phyloP scores from a whole-genome alignment of 31 red algal genomes.

The Porphyra umbilicalis region DNA sequence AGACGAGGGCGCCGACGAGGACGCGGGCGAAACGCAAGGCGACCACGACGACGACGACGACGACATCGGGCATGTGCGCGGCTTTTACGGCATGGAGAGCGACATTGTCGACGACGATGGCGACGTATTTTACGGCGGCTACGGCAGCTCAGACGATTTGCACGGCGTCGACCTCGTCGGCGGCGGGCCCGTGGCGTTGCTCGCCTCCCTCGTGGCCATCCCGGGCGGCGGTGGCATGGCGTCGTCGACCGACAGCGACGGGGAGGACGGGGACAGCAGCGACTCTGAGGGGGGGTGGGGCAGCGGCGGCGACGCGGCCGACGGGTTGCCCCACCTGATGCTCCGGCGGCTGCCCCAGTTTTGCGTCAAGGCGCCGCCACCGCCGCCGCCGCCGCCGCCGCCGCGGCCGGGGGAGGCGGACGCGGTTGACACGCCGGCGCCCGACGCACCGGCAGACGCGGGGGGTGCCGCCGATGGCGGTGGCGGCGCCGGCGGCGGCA shows the following conservation, averaged over 20 bases:
- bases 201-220: neutral
- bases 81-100: too few species aligned
- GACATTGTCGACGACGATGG: too few species aligned
- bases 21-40: too few species aligned
- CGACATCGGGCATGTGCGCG: too few species aligned
- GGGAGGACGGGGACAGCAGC: neutral
- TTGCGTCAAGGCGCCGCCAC: neutral
- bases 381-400: too few species aligned
- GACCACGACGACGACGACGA: too few species aligned
- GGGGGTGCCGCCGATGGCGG: neutral
- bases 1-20: too few species aligned
- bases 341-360: neutral
- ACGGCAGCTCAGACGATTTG: neutral
- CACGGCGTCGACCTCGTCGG: neutral
- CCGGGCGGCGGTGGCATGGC: too few species aligned
- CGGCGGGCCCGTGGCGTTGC: neutral
- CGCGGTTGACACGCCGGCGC: too few species aligned
- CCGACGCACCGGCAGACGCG: too few species aligned
- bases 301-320: neutral
- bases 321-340: neutral
- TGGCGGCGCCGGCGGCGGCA: neutral
- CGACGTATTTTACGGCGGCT: neutral
- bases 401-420: too few species aligned
- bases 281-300: neutral
- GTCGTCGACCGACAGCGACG: neutral